Percentiles rank a stretch among this genome's conserved stretches.
Evolutionary conservation across 108 stramenopile genomes (phyloP).

Genomic region (Cylindrotheca fusiformis): DNA sequence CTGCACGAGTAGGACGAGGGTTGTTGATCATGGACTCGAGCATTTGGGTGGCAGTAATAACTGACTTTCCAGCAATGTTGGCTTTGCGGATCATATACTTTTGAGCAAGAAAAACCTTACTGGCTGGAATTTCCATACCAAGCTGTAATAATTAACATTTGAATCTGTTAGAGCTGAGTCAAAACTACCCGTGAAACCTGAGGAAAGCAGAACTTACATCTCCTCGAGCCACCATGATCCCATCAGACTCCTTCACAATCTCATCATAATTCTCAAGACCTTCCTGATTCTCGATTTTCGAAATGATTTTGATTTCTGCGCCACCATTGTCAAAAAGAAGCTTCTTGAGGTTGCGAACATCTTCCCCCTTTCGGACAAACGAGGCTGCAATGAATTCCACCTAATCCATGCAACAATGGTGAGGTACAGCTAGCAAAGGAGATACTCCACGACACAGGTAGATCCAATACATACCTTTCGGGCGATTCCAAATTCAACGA

Average conservation of each 20-base stretch:
- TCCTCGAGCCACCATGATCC: slow-evolving; percentile 98
- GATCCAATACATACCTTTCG: too few relatives aligned
- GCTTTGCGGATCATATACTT: slow-evolving; percentile 94
- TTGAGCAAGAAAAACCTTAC: slow-evolving; percentile 92
- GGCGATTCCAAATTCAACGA: slow-evolving; percentile 84
- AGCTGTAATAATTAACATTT: slow-evolving; percentile 95
- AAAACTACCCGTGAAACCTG: too few relatives aligned
- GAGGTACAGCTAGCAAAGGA: too few relatives aligned
- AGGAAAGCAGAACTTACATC: slow-evolving; percentile 90
- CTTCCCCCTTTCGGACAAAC: slow-evolving; percentile 88
- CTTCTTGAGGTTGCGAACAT: slow-evolving; percentile 86
- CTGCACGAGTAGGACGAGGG: slow-evolving; percentile 98
- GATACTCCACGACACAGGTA: too few relatives aligned
- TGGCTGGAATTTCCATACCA: slow-evolving; percentile 97
- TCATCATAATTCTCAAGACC: slow-evolving; percentile 92
- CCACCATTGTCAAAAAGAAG: slow-evolving; percentile 84
- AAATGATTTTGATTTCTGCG: slow-evolving; percentile 92
- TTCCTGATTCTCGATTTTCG: slow-evolving; percentile 98
- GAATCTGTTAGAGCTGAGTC: too few relatives aligned
- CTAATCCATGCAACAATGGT: too few relatives aligned
- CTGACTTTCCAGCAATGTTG: slow-evolving; percentile 93
- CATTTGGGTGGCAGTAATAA: slow-evolving; percentile 95
- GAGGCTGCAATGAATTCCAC: slow-evolving; percentile 98
- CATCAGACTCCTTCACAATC: slow-evolving; percentile 88
- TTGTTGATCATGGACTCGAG: slow-evolving; percentile 96